Base-by-base conservation (phyloP, 2,329 filamentous ascomycete genomes). In the Didymella segeticola region DNA sequence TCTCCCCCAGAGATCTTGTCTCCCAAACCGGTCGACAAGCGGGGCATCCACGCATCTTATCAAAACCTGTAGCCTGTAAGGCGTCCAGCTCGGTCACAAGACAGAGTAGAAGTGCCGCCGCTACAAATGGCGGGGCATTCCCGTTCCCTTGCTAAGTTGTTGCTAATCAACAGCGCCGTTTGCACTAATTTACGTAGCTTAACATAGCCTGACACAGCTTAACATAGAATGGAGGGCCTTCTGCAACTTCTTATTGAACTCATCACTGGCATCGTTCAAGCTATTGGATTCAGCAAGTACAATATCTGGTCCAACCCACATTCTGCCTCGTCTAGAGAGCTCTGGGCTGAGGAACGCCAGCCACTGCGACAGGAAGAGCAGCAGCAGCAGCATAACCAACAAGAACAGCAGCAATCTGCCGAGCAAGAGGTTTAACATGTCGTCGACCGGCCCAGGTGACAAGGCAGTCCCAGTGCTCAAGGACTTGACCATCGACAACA, bases 401-500 rank as follows among this genome's bases (percentile, higher is more conserved):
- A 38, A 17, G 33, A 30, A 37, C 33, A 31, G 17, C 34, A n/a
- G n/a, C n/a, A n/a, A n/a, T n/a, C n/a, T n/a, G n/a, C n/a, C n/a
- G 12, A 37, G 34, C 34, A 39, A 17, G 36, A 42, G 6, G 51
- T 37, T 4, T 54, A 46, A 26, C 0, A 54, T 54, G 51, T 43
- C 47, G 15, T 30, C 47, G 15, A 17, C 12, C 15, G 37, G 34
- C 37, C 26, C 43, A 15, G 38, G 43, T 15, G 38, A 47, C 26
- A n/a, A 46, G 17, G 33, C 42, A 5, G 38, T 81, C 20, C 84
- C 83, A 52, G 77, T 78, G 7, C 77, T 89, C 72, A 87, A 88
- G 69, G 86, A 92, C 75, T 80, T 92, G 29, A 91, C 87, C 1
- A 88, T 88, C 61, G 88, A 91, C 68, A 92, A 92, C 74, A 92